phyloP scores from a whole-genome alignment of 805 yeast genomes.

The Teunomyces stri region DNA sequence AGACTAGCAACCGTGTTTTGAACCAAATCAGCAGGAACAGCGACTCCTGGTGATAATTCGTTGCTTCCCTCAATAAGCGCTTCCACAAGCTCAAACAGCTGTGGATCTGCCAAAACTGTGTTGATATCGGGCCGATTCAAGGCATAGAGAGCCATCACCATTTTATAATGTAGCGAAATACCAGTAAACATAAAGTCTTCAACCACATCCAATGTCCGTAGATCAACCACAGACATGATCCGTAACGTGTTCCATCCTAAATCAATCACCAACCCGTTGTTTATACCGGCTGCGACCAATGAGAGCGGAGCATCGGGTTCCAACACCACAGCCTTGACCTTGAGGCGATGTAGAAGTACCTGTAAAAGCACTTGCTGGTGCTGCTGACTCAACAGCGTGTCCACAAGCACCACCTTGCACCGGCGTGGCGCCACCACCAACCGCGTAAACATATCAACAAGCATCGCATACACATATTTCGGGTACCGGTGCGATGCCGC shows the following conservation, averaged over 20 bases:
- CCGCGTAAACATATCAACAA: slow-evolving; percentile 13
- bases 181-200: slow-evolving; percentile 11
- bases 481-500: background rate
- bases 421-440: slow-evolving; percentile 17
- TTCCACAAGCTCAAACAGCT: slow-evolving; percentile 18
- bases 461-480: background rate
- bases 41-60: slow-evolving; percentile 11
- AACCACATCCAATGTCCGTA: slow-evolving; percentile 12
- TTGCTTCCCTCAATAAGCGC: slow-evolving; percentile 12
- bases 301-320: slow-evolving; percentile 18
- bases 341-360: slow-evolving; percentile 20
- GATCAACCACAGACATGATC: slow-evolving; percentile 21
- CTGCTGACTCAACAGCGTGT: slow-evolving; percentile 13
- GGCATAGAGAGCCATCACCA: slow-evolving; percentile 13
- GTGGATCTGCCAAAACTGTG: slow-evolving; percentile 6
- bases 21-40: slow-evolving; percentile 11
- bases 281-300: slow-evolving; percentile 18
- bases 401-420: slow-evolving; percentile 22
- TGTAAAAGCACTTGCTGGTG: slow-evolving; percentile 17
- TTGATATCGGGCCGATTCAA: slow-evolving; percentile 10
- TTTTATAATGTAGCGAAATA: slow-evolving; percentile 16
- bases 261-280: slow-evolving; percentile 27
- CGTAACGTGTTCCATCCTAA: slow-evolving; percentile 25
- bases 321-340: slow-evolving; percentile 23
- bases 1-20: slow-evolving; percentile 13